Conservation (phyloP, 176 grass and related monocot genomes). For the Avena eriantha region DNA sequence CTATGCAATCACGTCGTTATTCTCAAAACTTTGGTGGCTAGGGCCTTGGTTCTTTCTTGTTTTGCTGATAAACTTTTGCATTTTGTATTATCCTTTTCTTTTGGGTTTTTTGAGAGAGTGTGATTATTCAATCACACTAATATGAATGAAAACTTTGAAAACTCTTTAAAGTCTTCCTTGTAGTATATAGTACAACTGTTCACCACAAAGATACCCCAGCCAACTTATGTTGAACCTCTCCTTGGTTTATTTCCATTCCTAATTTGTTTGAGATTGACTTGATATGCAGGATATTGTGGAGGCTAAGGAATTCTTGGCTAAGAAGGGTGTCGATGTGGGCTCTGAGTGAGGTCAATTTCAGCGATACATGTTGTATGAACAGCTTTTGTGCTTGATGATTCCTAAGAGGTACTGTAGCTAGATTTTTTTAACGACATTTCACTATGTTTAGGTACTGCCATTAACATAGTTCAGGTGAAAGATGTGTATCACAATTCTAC, state of each 20-base stretch:
- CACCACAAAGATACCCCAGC: too few relatives aligned
- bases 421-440: not conserved
- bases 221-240: too few relatives aligned
- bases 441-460: not conserved
- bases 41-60: not conserved
- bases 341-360: conserved; percentile 52
- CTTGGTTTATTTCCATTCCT: not conserved
- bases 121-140: too few relatives aligned
- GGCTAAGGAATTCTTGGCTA: conserved; percentile 72
- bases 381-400: conserved; percentile 25
- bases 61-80: not conserved
- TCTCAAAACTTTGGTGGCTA: not conserved
- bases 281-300: conserved; percentile 70
- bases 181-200: too few relatives aligned
- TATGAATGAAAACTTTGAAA: not conserved
- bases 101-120: not conserved
- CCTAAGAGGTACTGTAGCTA: not conserved
- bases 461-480: conserved; percentile 32
- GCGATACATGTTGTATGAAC: not conserved
- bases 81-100: not conserved
- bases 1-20: not conserved
- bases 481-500: not conserved
- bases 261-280: conserved; percentile 7
- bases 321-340: conserved; percentile 68
- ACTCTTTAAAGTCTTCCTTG: not conserved